These are phyloP conservation scores for Neurospora sp. DNA, from an alignment of 495 filamentous ascomycete genomes.

Conservation along the genomic window DNA sequence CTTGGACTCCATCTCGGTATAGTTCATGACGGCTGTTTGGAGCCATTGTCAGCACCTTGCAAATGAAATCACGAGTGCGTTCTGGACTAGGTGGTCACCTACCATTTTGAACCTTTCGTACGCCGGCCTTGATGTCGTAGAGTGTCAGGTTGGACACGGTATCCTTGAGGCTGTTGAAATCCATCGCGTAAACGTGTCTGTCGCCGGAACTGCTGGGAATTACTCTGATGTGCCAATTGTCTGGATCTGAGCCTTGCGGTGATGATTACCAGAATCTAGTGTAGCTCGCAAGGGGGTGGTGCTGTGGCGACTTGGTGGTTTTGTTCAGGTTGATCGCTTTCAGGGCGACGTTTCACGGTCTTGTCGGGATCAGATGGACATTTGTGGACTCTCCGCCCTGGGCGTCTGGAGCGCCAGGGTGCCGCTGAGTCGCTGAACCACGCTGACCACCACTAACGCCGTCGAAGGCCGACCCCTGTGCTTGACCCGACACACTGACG, in stretches of 20 bases:
- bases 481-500: neutral
- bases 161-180: conserved; percentile 76
- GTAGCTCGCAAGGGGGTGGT: neutral
- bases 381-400: neutral
- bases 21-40: conserved; percentile 87
- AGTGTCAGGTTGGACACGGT: conserved; percentile 88
- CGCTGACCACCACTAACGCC: neutral
- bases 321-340: neutral
- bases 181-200: conserved; percentile 43
- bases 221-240: neutral
- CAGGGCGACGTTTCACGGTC: neutral
- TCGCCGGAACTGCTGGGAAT: neutral
- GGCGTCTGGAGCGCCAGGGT: neutral
- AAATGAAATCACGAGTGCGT: neutral
- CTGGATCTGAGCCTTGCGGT: neutral
- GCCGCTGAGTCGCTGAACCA: neutral
- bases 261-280: neutral
- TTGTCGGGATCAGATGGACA: neutral
- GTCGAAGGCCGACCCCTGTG: neutral
- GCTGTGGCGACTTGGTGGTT: neutral
- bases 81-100: conserved; percentile 15
- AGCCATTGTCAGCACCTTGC: conserved; percentile 6
- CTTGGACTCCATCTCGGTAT: conserved; percentile 99
- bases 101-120: conserved; percentile 99
- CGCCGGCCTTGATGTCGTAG: conserved; percentile 95